Evolutionary conservation across 805 yeast species (phyloP), one percentile per base, ranked within the genome.

Genomic region (Wickerhamiella spandovensis): DNA sequence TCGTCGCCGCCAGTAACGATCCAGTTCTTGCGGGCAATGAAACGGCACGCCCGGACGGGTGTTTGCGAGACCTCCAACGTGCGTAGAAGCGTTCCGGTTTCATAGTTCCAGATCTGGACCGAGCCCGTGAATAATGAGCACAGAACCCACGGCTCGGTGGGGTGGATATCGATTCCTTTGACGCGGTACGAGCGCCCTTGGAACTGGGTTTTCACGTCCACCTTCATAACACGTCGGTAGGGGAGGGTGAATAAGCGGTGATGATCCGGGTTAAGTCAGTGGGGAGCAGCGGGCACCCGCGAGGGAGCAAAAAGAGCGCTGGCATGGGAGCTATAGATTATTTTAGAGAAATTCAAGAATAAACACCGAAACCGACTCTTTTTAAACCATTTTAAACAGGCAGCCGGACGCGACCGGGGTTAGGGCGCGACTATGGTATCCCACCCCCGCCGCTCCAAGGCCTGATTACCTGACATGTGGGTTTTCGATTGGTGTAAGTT

Each of bases 131-230:
- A 88, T 52, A 86, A 73, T n/a, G 96, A 87, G 49, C 90, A 82
- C 61, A 88, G 73, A 48, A 88, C 80, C 97, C 97, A 90, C 49
- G 98, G 97, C 67, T 92, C 98, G 20, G 89, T 74, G 22, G 98
- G 98, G 67, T 92, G 99, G 74, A 92, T 84, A 69, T 92, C 99
- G 63, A 92, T 83, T 47, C 96, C 97, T 69, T 92, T 92, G 65
- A 92, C 97, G 67, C 99, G 82, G 67, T 89, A 97, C 39, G 97
- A 82, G 61, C 96, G 85, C 55, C 92, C 79, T 58, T 87, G 82
- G 68, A 89, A 85, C 61, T 82, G 82, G 72, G 84, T 86, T 77
- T 82, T 73, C 51, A 74, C 67, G 61, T 75, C 76, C 56, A 75
- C 66, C 64, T 71, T 72, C 79, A 75, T 75, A n/a, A 43, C 45